Conservation (phyloP, 2,329 filamentous ascomycete genomes). For the Ophiosphaerella korrae region DNA sequence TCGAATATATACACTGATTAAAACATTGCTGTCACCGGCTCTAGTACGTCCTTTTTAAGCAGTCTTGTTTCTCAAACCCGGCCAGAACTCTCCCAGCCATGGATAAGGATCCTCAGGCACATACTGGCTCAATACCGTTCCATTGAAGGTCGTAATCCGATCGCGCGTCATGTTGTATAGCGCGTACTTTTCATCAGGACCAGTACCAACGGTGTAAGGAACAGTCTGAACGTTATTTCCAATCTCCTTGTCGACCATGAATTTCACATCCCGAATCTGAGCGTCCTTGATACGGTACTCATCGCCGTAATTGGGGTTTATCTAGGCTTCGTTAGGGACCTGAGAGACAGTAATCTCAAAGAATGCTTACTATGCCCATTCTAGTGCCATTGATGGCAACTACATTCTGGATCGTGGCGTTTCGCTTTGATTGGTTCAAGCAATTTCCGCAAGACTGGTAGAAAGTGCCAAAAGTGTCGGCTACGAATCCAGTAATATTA, state of each 20-base stretch:
- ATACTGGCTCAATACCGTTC: constrained; percentile 22
- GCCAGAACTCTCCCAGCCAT: constrained; percentile 31
- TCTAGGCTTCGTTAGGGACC: constrained; percentile 1
- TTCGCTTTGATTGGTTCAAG: constrained; percentile 33
- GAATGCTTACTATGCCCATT: constrained; percentile 26
- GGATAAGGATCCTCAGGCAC: constrained; percentile 26
- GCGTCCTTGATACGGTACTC: constrained; percentile 32
- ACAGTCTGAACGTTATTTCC: constrained; percentile 35
- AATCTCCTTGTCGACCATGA: constrained; percentile 33
- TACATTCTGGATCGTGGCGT: constrained; percentile 33
- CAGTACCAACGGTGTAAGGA: constrained; percentile 30
- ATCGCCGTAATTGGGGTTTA: constrained; percentile 32
- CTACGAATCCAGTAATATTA: constrained; percentile 32
- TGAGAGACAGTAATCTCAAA: not conserved
- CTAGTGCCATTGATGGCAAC: constrained; percentile 31
- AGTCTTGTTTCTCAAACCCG: constrained; percentile 4
- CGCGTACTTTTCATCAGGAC: constrained; percentile 33
- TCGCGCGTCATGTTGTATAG: constrained; percentile 32
- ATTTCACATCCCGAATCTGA: constrained; percentile 22
- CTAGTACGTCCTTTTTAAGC: not conserved
- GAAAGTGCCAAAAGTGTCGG: constrained; percentile 32
- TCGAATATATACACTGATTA: too few relatives aligned
- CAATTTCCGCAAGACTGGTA: constrained; percentile 34
- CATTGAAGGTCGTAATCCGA: constrained; percentile 26
- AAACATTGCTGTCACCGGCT: too few relatives aligned